Base-by-base conservation (phyloP, 2,329 filamentous ascomycete species). In the Parascedosporium putredinis region DNA sequence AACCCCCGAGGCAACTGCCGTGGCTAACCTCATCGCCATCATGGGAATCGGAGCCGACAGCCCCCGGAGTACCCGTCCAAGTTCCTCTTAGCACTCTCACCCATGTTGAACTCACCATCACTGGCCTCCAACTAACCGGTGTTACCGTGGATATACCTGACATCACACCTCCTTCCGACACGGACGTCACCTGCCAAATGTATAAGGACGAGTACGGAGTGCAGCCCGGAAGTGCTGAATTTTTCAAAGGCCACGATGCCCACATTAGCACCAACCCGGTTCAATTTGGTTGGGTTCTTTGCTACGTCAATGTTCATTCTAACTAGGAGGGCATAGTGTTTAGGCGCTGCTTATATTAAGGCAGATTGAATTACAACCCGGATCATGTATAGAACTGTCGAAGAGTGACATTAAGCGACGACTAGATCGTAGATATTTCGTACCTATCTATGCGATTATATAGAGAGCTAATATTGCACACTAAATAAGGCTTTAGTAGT, bases 251-350 rank as follows among this genome's bases (percentile, higher is more conserved):
- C 3, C 44, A 42, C 4, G 42, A 40, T 12, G 50, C 49, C 5
- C 16, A 49, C 16, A 24, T 56, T 6, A 54, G 51, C 47, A 56
- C 52, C 8, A 56, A 56, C 23, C 33, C 53, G 1, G 53, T 56
- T 8, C 24, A 50, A 5, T 47, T 56, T 45, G 55, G 55, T 0
- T 56, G 53, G 50, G 12, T 56, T 24, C 50, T 56, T 16, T 56
- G 55, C 50, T 54, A 31, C 27, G 27, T 31, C 27, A 31, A 31
- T 12, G 27, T 31, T 31, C 27, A 31, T 12, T 31, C 27, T 12
- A 12, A 31, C 6, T 31, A 31, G 27, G n/a, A n/a, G n/a, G n/a
- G n/a, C n/a, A n/a, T n/a, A n/a, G n/a, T n/a, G n/a, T n/a, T n/a
- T n/a, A n/a, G n/a, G n/a, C n/a, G n/a, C n/a, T n/a, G n/a, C n/a